These are phyloP conservation scores for Botrytis squamosa DNA, from an alignment of 2,329 filamentous ascomycete genomes.

Conservation along the genomic window DNA sequence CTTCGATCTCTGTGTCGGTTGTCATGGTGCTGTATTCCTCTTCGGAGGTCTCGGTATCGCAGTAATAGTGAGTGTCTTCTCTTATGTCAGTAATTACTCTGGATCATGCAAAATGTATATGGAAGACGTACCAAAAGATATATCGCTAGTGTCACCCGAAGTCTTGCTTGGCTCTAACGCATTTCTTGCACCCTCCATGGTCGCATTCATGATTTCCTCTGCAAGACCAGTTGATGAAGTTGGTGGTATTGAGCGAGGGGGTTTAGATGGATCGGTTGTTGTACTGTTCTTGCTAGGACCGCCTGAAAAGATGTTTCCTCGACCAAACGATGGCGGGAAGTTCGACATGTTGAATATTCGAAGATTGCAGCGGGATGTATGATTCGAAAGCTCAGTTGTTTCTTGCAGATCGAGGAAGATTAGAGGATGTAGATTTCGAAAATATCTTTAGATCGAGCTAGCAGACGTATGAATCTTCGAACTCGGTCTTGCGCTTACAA, in stretches of 20 bases:
- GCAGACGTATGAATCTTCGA: neutral
- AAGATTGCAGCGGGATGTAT: neutral
- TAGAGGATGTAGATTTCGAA: neutral
- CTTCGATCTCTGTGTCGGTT: neutral
- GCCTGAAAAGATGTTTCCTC: neutral
- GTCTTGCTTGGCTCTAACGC: neutral
- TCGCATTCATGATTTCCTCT: neutral
- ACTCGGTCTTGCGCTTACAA: neutral
- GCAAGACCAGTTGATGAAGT: neutral
- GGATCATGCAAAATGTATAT: accelerated
- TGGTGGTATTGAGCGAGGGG: neutral
- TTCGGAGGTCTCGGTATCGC: neutral
- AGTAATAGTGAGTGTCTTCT: neutral
- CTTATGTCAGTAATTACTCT: neutral
- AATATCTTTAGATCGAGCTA: neutral
- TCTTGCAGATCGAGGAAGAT: neutral
- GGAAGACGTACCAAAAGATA: neutral
- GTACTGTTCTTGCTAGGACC: neutral
- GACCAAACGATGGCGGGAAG: neutral
- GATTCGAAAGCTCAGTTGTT: neutral
- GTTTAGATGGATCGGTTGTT: neutral
- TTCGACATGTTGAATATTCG: neutral
- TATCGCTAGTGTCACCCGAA: neutral
- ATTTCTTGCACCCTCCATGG: neutral
- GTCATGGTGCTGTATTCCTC: neutral